Evolutionary conservation across 148 eudicot species (phyloP).

Genomic region (Diospyros lotus): DNA sequence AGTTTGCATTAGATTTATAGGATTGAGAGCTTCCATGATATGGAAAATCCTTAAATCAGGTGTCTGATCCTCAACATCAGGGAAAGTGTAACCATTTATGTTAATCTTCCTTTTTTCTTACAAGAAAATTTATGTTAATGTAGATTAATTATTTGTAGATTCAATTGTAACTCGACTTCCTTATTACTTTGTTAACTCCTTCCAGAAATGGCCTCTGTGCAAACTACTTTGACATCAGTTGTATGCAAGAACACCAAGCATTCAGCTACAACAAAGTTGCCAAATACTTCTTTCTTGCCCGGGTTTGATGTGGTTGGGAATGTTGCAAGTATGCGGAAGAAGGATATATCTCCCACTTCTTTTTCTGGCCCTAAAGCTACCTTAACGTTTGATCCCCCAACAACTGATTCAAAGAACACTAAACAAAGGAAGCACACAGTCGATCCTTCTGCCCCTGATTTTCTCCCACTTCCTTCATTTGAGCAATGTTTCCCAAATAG

Average conservation of each 20-base stretch:
- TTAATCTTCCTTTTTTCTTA: background rate
- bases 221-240: conserved; percentile 61
- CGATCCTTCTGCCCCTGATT: conserved; percentile 88
- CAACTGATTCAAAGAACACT: conserved; percentile 41
- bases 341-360: conserved; percentile 26
- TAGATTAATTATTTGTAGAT: background rate
- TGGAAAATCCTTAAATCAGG: too few relatives aligned
- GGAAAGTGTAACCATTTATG: background rate
- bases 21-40: too few relatives aligned
- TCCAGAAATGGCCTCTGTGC: conserved; percentile 70
- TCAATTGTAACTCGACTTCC: conserved; percentile 4
- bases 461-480: conserved; percentile 91
- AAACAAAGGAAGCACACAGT: conserved; percentile 72
- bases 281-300: conserved; percentile 53
- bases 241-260: conserved; percentile 52
- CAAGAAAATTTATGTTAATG: background rate
- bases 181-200: conserved; percentile 8
- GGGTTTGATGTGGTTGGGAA: conserved; percentile 45
- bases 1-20: too few relatives aligned
- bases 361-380: conserved; percentile 54
- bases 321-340: conserved; percentile 31
- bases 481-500: conserved; percentile 92
- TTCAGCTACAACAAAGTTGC: conserved; percentile 32
- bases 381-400: conserved; percentile 75
- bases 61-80: background rate